A percentile compares a stretch with the other conserved stretches of the same genome.
These are phyloP conservation scores for Bolboschoenoplectus hybrid DNA, from an alignment of 202 grass and related monocot genomes.

Conservation along the genomic window DNA sequence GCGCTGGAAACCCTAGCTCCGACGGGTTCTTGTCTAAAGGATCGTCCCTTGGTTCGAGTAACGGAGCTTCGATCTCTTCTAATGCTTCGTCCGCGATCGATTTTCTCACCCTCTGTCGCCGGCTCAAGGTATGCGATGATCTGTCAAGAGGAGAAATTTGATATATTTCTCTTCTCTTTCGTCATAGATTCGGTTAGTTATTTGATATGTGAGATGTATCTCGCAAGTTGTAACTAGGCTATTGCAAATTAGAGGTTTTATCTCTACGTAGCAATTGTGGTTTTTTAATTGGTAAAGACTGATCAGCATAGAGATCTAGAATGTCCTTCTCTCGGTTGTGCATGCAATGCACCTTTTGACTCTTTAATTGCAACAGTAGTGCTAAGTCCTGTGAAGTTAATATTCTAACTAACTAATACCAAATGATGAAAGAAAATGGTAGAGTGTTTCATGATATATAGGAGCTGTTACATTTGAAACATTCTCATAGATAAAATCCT, in stretches of 20 bases:
- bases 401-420: background rate
- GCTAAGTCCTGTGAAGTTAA: background rate
- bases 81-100: slow-evolving; percentile 69
- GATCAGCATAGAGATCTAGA: too few relatives aligned
- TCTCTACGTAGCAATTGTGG: slow-evolving; percentile 2
- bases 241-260: background rate
- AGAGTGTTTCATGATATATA: background rate
- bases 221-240: background rate
- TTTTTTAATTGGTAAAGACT: slow-evolving; percentile 8
- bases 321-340: background rate
- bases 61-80: slow-evolving; percentile 50
- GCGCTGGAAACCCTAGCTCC: slow-evolving; percentile 38
- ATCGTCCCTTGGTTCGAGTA: slow-evolving; percentile 28
- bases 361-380: background rate
- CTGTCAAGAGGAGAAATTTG: background rate
- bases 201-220: background rate
- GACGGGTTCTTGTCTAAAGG: slow-evolving; percentile 46
- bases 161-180: background rate
- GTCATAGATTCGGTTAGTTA: background rate
- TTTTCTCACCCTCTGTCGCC: slow-evolving; percentile 87
- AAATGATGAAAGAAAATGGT: slow-evolving; percentile 5
- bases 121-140: slow-evolving; percentile 62
- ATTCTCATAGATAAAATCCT: background rate
- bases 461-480: background rate
- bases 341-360: background rate